Evolutionary conservation across 257 asterid genomes (phyloP).

Genomic region (Solanum peruvianum): DNA sequence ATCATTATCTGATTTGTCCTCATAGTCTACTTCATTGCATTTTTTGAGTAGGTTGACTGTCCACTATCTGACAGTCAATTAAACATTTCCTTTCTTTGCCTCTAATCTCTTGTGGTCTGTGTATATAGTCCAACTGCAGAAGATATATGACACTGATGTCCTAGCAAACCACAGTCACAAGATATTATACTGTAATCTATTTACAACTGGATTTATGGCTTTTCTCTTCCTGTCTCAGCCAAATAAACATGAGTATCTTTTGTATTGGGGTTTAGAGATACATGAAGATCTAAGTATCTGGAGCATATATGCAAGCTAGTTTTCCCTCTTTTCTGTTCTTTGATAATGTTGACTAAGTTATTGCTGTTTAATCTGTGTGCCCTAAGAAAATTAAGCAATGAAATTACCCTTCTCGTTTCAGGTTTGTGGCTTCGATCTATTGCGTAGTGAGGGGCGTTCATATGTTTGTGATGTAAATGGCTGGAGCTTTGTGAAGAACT

Average conservation of each 20-base stretch:
- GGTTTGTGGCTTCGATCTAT: slow-evolving; percentile 99
- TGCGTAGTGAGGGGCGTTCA: slow-evolving; percentile 95
- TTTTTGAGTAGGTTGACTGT: neutral
- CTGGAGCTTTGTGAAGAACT: slow-evolving; percentile 97
- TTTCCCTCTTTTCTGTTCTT: neutral
- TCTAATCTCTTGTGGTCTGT: neutral
- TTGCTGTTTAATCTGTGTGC: neutral
- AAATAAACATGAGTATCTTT: neutral
- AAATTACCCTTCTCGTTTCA: slow-evolving; percentile 18
- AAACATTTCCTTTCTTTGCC: neutral
- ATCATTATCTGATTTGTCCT: neutral
- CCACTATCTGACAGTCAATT: neutral
- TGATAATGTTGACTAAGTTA: neutral
- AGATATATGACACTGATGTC: neutral
- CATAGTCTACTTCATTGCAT: neutral
- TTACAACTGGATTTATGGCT: neutral
- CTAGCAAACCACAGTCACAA: neutral
- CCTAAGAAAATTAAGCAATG: neutral
- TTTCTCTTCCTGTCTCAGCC: neutral
- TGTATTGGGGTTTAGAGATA: neutral
- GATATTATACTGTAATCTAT: neutral
- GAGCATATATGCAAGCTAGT: neutral
- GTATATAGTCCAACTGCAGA: neutral
- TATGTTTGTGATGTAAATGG: slow-evolving; percentile 98
- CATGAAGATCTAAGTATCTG: neutral